Evolutionary conservation across 257 asterid species (phyloP).

Genomic region (Hygrophila difformis): DNA sequence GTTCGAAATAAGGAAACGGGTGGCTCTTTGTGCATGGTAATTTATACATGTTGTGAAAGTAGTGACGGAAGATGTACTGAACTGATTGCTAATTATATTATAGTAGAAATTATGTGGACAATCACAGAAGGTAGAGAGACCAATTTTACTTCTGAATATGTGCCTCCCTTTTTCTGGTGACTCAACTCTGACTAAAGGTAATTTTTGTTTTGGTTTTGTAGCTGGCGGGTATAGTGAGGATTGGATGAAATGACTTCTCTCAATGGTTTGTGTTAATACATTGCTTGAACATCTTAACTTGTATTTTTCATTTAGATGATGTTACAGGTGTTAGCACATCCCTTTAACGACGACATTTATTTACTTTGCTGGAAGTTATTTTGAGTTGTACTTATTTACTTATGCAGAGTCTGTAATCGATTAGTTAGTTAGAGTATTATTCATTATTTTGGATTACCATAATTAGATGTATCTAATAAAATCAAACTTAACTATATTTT

Average conservation of each 20-base stretch:
- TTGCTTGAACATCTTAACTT: no score
- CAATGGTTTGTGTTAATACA: conserved; percentile 47
- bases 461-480: no score
- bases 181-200: not conserved
- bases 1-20: conserved; percentile 45
- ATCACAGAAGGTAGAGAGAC: conserved; percentile 38
- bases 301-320: no score
- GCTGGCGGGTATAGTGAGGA: conserved; percentile 59
- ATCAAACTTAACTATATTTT: no score
- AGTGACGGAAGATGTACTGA: conserved; percentile 23
- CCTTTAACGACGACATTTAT: no score
- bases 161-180: not conserved
- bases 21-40: conserved; percentile 74
- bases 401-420: no score
- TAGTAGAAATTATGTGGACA: conserved; percentile 43
- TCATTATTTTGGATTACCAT: no score
- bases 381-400: no score
- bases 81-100: conserved; percentile 32
- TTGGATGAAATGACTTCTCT: conserved; percentile 60
- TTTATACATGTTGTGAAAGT: conserved; percentile 51
- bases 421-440: no score
- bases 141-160: not conserved
- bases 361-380: no score
- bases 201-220: conserved; percentile 20
- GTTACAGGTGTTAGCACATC: no score